Base-by-base conservation (phyloP, 441 rosid genomes). In the Brassica balearica region DNA sequence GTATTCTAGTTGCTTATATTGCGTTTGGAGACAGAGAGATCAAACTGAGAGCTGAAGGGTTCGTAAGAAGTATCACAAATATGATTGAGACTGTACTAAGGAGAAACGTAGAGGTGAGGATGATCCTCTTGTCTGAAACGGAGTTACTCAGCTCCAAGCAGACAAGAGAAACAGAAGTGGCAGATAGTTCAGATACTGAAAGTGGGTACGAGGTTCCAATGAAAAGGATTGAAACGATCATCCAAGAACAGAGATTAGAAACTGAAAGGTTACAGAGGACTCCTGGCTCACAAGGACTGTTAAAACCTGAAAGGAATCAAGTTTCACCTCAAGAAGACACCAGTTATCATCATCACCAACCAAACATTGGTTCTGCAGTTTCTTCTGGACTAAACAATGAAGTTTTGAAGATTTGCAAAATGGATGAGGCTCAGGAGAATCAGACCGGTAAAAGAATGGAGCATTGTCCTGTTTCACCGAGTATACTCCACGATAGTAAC, bases 61-160 rank as follows among this genome's bases (percentile, higher is more conserved):
- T 94, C 81, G 69, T 92, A 83, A 96, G 97, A 87, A 96, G 98
- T 43, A 91, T 96, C 76, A 96, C 96, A 75, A 94, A 96, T 78
- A 87, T 97, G 10, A 86, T 96, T 73, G 99, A 96, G 84, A 88
- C 82, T 74, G 93, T 96, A 20, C 68, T 96, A 81, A 84, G 89
- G 72, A 85, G 87, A 71, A 94, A 87, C 66, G 96, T 94, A 17
- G 97, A 96, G 81, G 93, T 94, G 71, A 88, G 92, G 85, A 86
- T 90, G 53, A 83, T 96, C 64, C 88, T 88, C 82, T 83, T 91
- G 75, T 81, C 94, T n/a, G 88, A 85, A 81, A 85, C 75, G 14
- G 69, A 83, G 78, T 64, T 62, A 77, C 81, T 79, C 76, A 77
- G 27, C 82, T 75, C 81, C 69, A 79, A 66, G 63, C 72, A 20